These are phyloP conservation scores for Erodium chrysanthum DNA, from an alignment of 441 rosid genomes.

Conservation along the genomic window DNA sequence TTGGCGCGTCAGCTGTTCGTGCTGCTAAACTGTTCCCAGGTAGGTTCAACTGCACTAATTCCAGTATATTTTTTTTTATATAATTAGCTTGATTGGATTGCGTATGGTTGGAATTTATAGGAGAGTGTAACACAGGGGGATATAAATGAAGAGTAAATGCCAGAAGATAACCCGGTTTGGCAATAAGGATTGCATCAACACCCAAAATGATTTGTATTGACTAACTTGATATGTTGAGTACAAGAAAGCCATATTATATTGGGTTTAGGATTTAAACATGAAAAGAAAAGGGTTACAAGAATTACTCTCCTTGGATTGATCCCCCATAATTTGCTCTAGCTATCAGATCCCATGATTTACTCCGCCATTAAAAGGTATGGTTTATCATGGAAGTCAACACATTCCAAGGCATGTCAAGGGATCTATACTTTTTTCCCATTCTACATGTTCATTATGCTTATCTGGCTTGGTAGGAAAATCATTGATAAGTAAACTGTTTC, in stretches of 20 bases:
- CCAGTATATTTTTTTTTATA: background rate
- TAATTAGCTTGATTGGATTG: background rate
- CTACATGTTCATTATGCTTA: background rate
- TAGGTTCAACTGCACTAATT: slow-evolving; percentile 27
- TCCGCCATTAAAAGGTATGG: background rate
- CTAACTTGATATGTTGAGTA: background rate
- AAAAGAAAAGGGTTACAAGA: background rate
- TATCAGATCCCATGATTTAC: background rate
- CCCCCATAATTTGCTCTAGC: background rate
- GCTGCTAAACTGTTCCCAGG: slow-evolving; percentile 92
- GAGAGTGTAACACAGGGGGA: background rate
- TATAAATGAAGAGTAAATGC: background rate
- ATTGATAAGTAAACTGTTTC: background rate
- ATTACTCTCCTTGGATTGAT: too few species aligned
- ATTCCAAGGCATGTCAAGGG: background rate
- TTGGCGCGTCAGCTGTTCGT: slow-evolving; percentile 59
- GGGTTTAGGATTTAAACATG: background rate
- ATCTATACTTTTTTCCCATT: background rate
- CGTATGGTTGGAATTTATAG: background rate
- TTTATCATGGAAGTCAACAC: background rate
- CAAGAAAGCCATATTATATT: background rate
- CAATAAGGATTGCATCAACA: background rate
- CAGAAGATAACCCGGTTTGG: background rate
- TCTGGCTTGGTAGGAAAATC: background rate
- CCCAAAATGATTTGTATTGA: background rate